These are phyloP conservation scores for Xylaria venustula DNA, from an alignment of 495 filamentous ascomycete genomes.

Conservation along the genomic window DNA sequence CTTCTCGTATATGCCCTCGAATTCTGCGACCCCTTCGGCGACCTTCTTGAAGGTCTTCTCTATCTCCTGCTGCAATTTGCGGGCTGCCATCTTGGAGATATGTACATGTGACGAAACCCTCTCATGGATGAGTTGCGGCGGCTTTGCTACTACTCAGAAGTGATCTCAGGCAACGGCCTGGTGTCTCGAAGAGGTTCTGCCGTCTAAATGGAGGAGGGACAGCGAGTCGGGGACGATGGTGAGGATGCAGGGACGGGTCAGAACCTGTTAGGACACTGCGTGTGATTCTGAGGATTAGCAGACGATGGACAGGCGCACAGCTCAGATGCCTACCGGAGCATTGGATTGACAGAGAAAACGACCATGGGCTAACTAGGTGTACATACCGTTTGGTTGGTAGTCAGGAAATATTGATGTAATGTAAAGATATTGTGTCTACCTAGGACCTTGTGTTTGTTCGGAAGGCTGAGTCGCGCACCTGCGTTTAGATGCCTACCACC, in stretches of 20 bases:
- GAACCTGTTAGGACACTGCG: background rate
- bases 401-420: background rate
- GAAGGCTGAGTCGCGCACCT: constrained; percentile 14
- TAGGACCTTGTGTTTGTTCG: background rate
- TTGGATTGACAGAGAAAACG: background rate
- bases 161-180: background rate
- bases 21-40: constrained; percentile 83
- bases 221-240: background rate
- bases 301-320: background rate
- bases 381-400: background rate
- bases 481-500: background rate
- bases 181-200: background rate
- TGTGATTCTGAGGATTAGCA: background rate
- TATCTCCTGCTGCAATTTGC: constrained; percentile 95
- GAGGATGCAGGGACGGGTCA: background rate
- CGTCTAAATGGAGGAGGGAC: background rate
- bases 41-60: constrained; percentile 99
- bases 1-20: constrained; percentile 94
- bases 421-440: background rate
- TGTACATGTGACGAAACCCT: constrained; percentile 14
- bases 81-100: constrained; percentile 71
- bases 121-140: background rate
- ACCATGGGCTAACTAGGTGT: background rate
- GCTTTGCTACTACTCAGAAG: background rate
- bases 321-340: too few relatives aligned